Base-by-base conservation (phyloP, 768 basidiomycete genomes). In the Suillus subalutaceus region DNA sequence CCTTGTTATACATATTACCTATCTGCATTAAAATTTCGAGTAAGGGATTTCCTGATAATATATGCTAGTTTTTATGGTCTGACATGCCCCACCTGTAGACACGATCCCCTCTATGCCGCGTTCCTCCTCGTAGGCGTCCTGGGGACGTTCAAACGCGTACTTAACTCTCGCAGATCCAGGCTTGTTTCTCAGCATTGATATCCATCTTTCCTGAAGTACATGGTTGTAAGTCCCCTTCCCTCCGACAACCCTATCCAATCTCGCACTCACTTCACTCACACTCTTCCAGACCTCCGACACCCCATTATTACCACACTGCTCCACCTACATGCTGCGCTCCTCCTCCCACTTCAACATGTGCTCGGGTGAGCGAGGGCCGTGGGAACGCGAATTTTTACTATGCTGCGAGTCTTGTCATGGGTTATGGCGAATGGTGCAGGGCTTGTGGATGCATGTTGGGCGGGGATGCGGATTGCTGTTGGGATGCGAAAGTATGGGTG, bases 371-470 rank as follows among this genome's bases (percentile, higher is more conserved):
- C 10, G 91, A 94, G 65, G 96, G 95, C 1, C 93, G 94, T 6
- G 97, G 95, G 3, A 99, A 99, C 72, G 96, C 97, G 56, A 99
- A 99, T 76, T 99, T 99, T 79, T 98, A 93, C 80, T 99, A 99
- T 72, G 97, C 97, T 0, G 90, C 91, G 4, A 98, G 96, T 2
- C 82, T 99, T 67, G 97, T 99, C 18, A 95, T 96, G 76, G 96
- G 94, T n/a, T 0, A 84, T 95, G 69, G 91, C 90, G 3, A 91
- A 93, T 69, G 95, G 94, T 0, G 86, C 91, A n/a, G 90, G 90
- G 20, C 72, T 96, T 15, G 81, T 94, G 3, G 97, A 97, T 73
- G 88, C 87, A 37, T 80, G 93, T 37, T 93, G 90, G 83, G 93
- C 95, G 0, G 91, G 91, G n/a, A 79, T 96, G 74, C 82, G 90